phyloP scores from a whole-genome alignment of 2,329 filamentous ascomycete genomes.

The Bipolaris cookei region DNA sequence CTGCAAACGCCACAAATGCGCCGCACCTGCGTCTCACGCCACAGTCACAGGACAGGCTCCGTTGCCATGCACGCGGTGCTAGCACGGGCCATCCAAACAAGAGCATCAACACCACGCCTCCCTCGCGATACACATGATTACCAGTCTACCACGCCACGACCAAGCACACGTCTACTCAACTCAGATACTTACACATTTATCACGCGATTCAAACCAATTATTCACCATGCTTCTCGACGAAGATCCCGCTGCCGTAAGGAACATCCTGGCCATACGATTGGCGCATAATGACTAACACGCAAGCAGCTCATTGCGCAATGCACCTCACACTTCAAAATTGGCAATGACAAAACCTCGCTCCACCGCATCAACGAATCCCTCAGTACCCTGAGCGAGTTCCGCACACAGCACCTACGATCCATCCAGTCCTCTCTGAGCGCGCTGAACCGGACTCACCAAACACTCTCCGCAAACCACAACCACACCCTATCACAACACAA shows the following conservation, averaged over 20 bases:
- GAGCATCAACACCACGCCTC: constrained; percentile 38
- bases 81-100: constrained; percentile 41
- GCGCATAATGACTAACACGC: constrained; percentile 20
- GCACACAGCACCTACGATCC: constrained; percentile 70
- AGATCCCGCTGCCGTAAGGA: constrained; percentile 79
- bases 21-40: constrained; percentile 16
- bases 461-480: constrained; percentile 75
- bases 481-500: constrained; percentile 79
- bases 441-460: constrained; percentile 76
- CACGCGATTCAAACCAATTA: constrained; percentile 11
- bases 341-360: constrained; percentile 83
- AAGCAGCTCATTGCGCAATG: constrained; percentile 86
- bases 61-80: constrained; percentile 39
- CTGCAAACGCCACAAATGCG: constrained; percentile 5
- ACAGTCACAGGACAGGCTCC: constrained; percentile 14
- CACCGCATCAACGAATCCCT: constrained; percentile 84
- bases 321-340: constrained; percentile 92
- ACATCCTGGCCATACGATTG: neutral
- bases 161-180: neutral
- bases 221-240: constrained; percentile 89
- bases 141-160: neutral
- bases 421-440: constrained; percentile 53
- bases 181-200: neutral
- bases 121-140: constrained; percentile 23
- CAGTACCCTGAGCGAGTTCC: constrained; percentile 80